Evolutionary conservation across 345 rosid species (phyloP), one percentile per base, ranked within the genome.

Genomic region (Camelina hispida): DNA sequence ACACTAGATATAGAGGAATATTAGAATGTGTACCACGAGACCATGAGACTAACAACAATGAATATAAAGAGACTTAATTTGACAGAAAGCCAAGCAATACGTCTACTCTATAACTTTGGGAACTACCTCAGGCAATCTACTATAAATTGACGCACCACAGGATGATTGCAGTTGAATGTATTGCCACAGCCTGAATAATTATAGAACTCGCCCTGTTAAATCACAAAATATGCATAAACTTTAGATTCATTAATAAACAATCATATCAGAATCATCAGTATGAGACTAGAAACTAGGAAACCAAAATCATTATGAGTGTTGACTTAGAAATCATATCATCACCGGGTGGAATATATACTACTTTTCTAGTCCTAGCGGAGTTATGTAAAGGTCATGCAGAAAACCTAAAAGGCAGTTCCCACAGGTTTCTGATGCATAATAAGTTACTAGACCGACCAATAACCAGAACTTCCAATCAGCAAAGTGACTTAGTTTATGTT

Each of bases 181-280:
- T 94, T 94, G 57, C 98, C 98, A 79, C 96, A 94, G 48, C 98
- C 98, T 43, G 98, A 91, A 87, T 94, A 94, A 66, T 94, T 94
- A 75, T 94, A 94, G 87, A 87, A 94, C 84, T 94, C 97, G 43
- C 98, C 97, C 98, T 94, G 82, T 43, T 51, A 40, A 50, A 72
- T 66, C 17, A 72, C 22, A 72, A 55, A 32, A 66, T 28, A 68
- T 47, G 58, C 43, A 65, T 48, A 16, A 51, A 42, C 7, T 66
- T 48, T 47, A 71, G 64, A 63, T 53, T 18, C 51, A 59, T 22
- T 52, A 20, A 12, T 20, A 67, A 42, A 53, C 15, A 47, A 44
- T 43, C 71, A 46, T 46, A 52, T 14, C 20, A 34, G 40, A 64
- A 65, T 47, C 46, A 46, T 37, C 54, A 25, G 25, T 25, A 47